These are phyloP conservation scores for Fragaria ananassa DNA, from an alignment of 306 rosid genomes.

Conservation along the genomic window DNA sequence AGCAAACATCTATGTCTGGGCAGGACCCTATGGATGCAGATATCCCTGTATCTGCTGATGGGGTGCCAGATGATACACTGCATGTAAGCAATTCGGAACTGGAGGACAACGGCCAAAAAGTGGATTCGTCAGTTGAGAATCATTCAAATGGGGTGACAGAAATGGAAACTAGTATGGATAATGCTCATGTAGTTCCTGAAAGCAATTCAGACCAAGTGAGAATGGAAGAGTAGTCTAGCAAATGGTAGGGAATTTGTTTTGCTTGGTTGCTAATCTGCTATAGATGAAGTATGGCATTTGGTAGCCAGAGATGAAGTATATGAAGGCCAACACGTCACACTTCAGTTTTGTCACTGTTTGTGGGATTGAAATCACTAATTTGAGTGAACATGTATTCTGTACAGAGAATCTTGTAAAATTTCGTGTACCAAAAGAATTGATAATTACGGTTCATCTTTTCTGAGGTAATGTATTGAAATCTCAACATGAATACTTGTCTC, in stretches of 20 bases:
- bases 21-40: conserved; percentile 13
- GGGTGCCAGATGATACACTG: conserved; percentile 2
- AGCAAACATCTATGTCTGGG: conserved; percentile 1
- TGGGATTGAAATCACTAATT: neutral
- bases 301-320: neutral
- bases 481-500: neutral
- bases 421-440: neutral
- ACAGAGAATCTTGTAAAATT: neutral
- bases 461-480: neutral
- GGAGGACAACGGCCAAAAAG: conserved; percentile 19
- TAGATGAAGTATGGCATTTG: neutral
- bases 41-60: neutral
- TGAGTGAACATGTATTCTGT: neutral
- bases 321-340: neutral
- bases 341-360: neutral
- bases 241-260: neutral
- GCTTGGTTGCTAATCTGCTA: neutral
- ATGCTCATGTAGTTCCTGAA: conserved; percentile 19
- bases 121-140: conserved; percentile 1
- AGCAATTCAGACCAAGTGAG: conserved; percentile 11
- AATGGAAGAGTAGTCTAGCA: conserved; percentile 24
- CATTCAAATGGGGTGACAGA: conserved; percentile 19
- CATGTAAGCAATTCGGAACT: conserved; percentile 6
- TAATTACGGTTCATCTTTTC: neutral
- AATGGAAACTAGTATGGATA: neutral